phyloP scores from a whole-genome alignment of 371 early-diverging fungal species.

The Saksenaea vasiformis region DNA sequence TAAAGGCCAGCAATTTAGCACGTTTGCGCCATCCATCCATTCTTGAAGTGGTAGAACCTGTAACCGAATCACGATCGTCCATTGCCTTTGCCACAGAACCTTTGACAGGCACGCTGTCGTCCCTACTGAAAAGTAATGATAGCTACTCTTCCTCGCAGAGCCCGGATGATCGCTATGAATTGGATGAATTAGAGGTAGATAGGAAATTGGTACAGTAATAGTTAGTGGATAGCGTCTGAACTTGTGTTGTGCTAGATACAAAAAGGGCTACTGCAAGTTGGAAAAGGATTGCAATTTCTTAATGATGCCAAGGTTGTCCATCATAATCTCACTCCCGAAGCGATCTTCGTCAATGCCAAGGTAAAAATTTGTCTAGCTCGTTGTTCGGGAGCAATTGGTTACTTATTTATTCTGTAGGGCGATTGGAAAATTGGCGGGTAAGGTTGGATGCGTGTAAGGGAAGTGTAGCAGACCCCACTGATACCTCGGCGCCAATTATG shows the following conservation, averaged over 20 bases:
- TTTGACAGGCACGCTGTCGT: conserved; percentile 65
- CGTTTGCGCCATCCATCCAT: conserved; percentile 83
- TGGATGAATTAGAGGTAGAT: conserved; percentile 76
- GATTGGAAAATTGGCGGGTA: conserved; percentile 93
- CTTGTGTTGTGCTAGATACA: conserved; percentile 61
- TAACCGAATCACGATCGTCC: conserved; percentile 72
- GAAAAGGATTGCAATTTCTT: conserved; percentile 73
- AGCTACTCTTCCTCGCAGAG: conserved; percentile 40
- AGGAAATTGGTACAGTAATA: background rate
- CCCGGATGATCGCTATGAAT: conserved; percentile 51
- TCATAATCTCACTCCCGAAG: conserved; percentile 73
- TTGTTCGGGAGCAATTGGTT: background rate
- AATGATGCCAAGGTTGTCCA: conserved; percentile 82
- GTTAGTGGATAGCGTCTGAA: background rate
- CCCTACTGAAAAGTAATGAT: conserved; percentile 61
- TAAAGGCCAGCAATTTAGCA: conserved; percentile 72
- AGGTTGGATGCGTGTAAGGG: background rate
- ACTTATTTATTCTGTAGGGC: conserved; percentile 48
- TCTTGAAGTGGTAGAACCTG: conserved; percentile 80
- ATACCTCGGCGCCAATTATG: background rate
- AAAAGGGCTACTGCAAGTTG: conserved; percentile 81
- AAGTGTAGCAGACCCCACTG: background rate
- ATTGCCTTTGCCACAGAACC: conserved; percentile 86
- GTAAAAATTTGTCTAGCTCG: conserved; percentile 43
- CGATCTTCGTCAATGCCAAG: conserved; percentile 78